A percentile compares a stretch with the other conserved stretches of the same genome.
Conservation (phyloP, 495 filamentous ascomycete species). For the Lasiosphaeria ovina region DNA sequence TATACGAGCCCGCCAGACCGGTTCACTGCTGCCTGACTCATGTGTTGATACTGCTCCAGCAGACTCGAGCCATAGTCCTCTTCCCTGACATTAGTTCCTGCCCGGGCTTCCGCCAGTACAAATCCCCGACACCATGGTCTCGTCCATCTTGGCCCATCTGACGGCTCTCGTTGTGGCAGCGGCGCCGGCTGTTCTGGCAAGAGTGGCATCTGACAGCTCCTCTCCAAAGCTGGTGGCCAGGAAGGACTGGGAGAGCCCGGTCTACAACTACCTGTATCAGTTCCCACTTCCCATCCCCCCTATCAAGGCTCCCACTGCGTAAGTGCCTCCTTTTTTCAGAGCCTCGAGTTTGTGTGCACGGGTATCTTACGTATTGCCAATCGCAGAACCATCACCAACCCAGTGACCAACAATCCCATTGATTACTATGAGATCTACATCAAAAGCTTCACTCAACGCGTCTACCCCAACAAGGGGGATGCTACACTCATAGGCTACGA, state of each 20-base stretch:
- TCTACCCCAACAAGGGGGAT: slow-evolving; percentile 47
- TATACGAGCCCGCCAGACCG: too few relatives aligned
- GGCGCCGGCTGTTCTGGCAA: not conserved
- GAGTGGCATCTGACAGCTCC: not conserved
- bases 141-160: not conserved
- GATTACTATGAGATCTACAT: slow-evolving; percentile 49
- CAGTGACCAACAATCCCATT: slow-evolving; percentile 29
- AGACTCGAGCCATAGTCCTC: not conserved
- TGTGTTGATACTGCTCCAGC: too few relatives aligned
- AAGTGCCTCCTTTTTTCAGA: slow-evolving; percentile 8
- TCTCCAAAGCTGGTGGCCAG: not conserved
- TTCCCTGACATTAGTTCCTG: not conserved
- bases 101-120: not conserved
- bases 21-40: too few relatives aligned
- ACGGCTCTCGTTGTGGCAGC: slow-evolving; percentile 2
- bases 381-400: slow-evolving; percentile 28
- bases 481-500: slow-evolving; percentile 53
- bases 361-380: not conserved
- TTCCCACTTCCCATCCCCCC: slow-evolving; percentile 49
- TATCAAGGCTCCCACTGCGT: slow-evolving; percentile 42
- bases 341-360: not conserved
- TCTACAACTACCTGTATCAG: slow-evolving; percentile 47
- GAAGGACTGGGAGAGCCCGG: slow-evolving; percentile 25
- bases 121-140: not conserved
- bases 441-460: slow-evolving; percentile 41